Percentiles rank a stretch among this genome's conserved stretches.
Evolutionary conservation across 495 filamentous ascomycete genomes (phyloP).

Genomic region (Aspergillus hancockii): DNA sequence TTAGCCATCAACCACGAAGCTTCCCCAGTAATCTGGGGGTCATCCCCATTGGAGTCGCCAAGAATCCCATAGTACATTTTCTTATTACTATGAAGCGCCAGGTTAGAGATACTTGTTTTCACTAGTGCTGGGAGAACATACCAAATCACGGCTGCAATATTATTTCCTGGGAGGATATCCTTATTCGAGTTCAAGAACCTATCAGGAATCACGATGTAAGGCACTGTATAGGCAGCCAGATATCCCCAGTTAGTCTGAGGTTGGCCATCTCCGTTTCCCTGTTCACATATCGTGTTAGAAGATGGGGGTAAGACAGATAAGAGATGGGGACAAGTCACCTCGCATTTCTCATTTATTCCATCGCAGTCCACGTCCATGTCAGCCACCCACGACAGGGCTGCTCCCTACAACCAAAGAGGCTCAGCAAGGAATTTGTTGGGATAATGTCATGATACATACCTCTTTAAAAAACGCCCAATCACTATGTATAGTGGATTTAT

Average conservation of each 20-base stretch:
- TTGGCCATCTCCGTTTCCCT: constrained; percentile 34
- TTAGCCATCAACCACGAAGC: constrained; percentile 37
- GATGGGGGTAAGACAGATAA: not conserved
- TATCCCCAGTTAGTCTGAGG: constrained; percentile 31
- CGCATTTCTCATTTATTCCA: constrained; percentile 31
- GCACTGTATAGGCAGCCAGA: constrained; percentile 34
- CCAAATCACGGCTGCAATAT: constrained; percentile 34
- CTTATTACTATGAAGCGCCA: constrained; percentile 13
- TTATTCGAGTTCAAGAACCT: constrained; percentile 25
- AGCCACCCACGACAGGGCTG: constrained; percentile 33
- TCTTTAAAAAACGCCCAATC: constrained; percentile 30
- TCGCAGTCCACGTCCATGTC: constrained; percentile 41
- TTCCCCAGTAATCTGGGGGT: constrained; percentile 33
- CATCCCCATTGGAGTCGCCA: constrained; percentile 31
- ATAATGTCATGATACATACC: constrained; percentile 17
- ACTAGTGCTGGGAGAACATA: constrained; percentile 1
- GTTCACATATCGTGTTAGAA: not conserved
- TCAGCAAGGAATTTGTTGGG: not conserved
- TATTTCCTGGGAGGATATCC: constrained; percentile 29
- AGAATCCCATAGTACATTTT: constrained; percentile 40
- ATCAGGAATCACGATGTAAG: constrained; percentile 35
- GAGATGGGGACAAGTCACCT: constrained; percentile 14
- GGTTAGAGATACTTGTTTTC: not conserved
- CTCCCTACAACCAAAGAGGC: constrained; percentile 19
- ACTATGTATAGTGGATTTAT: constrained; percentile 31